phyloP scores from a whole-genome alignment of 257 asterid genomes.

The Avicennia marina region DNA sequence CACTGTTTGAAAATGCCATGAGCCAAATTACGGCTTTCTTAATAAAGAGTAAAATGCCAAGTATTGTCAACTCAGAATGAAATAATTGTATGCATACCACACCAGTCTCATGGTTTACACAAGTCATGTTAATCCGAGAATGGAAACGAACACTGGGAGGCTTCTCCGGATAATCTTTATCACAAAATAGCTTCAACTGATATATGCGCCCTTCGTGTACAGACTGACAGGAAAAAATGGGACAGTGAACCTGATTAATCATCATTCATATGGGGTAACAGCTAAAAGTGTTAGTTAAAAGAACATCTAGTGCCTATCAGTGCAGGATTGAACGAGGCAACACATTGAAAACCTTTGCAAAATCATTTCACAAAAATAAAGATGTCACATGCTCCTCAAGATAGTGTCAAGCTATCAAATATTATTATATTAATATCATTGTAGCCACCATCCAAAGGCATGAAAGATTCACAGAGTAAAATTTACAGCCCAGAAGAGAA shows the following conservation, averaged over 20 bases:
- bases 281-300: no score
- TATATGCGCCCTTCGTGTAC: slow-evolving; percentile 92
- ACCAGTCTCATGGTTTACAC: slow-evolving; percentile 81
- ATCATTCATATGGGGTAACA: neutral
- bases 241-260: neutral
- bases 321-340: no score
- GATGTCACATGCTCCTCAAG: no score
- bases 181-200: slow-evolving; percentile 82
- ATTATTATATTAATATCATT: no score
- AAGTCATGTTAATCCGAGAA: slow-evolving; percentile 78
- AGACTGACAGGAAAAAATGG: slow-evolving; percentile 39
- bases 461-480: no score
- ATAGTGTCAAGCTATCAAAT: no score
- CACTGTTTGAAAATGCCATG: neutral
- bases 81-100: slow-evolving; percentile 41
- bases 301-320: no score
- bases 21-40: no score
- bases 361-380: no score
- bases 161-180: slow-evolving; percentile 95
- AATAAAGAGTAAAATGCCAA: neutral
- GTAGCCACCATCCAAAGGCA: no score
- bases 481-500: no score
- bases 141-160: slow-evolving; percentile 88
- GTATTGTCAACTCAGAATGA: slow-evolving; percentile 11
- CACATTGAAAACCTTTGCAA: no score